Conservation (phyloP, 768 basidiomycete species). For the Leccinellum rugosiceps region DNA sequence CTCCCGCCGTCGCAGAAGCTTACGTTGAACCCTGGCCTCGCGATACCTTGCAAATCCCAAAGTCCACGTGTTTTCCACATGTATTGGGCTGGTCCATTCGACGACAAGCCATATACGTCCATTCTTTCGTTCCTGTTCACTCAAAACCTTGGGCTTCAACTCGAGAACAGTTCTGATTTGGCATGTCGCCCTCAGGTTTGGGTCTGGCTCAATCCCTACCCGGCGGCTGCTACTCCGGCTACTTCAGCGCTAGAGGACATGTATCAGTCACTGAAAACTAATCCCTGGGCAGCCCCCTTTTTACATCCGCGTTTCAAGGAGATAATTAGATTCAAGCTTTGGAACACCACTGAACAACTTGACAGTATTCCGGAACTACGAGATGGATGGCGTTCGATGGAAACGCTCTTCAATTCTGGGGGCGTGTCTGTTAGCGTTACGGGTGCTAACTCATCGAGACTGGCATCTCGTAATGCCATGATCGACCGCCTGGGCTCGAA, state of each 20-base stretch:
- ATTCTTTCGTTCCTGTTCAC: slow-evolving; percentile 90
- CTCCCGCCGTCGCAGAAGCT: slow-evolving; percentile 47
- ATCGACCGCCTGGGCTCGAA: slow-evolving; percentile 54
- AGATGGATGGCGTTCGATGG: slow-evolving; percentile 80
- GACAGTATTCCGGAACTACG: slow-evolving; percentile 83
- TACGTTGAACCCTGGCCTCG: slow-evolving; percentile 39
- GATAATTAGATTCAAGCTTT: slow-evolving; percentile 87
- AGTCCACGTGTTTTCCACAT: slow-evolving; percentile 88
- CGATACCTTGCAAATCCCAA: slow-evolving; percentile 61
- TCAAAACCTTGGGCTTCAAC: slow-evolving; percentile 83
- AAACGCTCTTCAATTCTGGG: slow-evolving; percentile 83
- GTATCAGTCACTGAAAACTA: slow-evolving; percentile 72
- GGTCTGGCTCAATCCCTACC: slow-evolving; percentile 96
- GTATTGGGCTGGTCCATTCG: slow-evolving; percentile 97
- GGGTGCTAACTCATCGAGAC: slow-evolving; percentile 15
- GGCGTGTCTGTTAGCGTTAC: slow-evolving; percentile 70
- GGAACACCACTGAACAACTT: slow-evolving; percentile 96
- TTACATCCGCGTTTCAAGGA: slow-evolving; percentile 85
- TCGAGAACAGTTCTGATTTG: slow-evolving; percentile 35
- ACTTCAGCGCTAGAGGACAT: slow-evolving; percentile 77
- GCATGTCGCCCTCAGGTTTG: slow-evolving; percentile 86
- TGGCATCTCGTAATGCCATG: slow-evolving; percentile 8
- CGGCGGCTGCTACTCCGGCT: slow-evolving; percentile 80
- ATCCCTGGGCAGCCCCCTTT: slow-evolving; percentile 92
- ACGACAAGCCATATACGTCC: slow-evolving; percentile 94